Base-by-base conservation (phyloP, 805 yeast genomes). In the Ogataea pini region DNA sequence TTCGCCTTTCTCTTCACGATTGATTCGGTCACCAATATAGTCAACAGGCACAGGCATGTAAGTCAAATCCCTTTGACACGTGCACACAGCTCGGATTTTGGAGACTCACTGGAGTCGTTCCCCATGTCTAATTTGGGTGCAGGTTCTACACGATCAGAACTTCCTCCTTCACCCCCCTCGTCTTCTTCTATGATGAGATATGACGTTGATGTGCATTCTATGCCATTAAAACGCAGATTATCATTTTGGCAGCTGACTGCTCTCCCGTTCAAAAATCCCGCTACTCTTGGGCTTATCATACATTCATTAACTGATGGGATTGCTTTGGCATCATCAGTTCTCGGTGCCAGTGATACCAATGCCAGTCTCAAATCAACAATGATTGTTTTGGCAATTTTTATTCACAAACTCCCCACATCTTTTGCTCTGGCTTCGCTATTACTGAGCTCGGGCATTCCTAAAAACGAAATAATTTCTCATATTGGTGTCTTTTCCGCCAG, bases 341-440 rank as follows among this genome's bases (percentile, higher is more conserved):
- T 60, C 13, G 59, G 77, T 9, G 58, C 69, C 1, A 40, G 57
- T 1, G 40, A 55, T 20, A 20, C 39, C 2, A 33, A 48, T 8
- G 36, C 49, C 0, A 32, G 51, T 24, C 14, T 59, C 10, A 49
- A 50, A 22, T 56, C 64, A 4, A 47, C 60, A 3, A 55, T 81
- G 32, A 79, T 86, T 43, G 77, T 83, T 40, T 43, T 82, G 10
- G 83, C 88, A 10, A 78, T 86, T 24, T 72, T 86, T 50, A 59
- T 84, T 27, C 94, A 86, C 69, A 86, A 86, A 63, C 70, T 86
- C 4, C 94, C 94, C 0, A 84, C 92, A 0, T 75, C 89, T 4
- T 83, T 86, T 62, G 85, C 90, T 34, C 71, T 86, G 36, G 63
- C 79, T 4, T 73, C 87, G 1, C 71, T 85, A 13, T 69, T 86